phyloP scores from a whole-genome alignment of 2,329 filamentous ascomycete genomes.

The Aspergillus caelatus region DNA sequence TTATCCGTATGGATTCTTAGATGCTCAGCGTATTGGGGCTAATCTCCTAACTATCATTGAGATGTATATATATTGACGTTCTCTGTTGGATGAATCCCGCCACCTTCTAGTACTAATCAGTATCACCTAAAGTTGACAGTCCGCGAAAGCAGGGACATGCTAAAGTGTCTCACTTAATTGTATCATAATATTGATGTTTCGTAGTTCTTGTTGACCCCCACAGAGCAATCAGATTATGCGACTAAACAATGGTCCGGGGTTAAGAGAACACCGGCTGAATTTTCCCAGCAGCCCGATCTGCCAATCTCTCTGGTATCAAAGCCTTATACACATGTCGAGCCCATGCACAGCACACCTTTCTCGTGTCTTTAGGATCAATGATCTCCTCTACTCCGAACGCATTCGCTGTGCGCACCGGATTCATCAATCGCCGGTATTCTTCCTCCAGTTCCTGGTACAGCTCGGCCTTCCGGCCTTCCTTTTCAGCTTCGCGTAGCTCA shows the following conservation, averaged over 20 bases:
- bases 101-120: no score
- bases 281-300: conserved; percentile 44
- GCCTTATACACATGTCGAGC: conserved; percentile 57
- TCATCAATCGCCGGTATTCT: conserved; percentile 65
- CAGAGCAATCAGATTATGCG: neutral
- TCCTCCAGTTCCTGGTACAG: conserved; percentile 61
- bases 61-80: neutral
- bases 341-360: conserved; percentile 60
- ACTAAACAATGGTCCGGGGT: conserved; percentile 23
- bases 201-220: neutral
- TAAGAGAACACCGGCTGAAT: conserved; percentile 52
- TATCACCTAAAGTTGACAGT: no score
- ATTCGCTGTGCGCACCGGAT: conserved; percentile 66
- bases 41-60: neutral
- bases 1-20: neutral
- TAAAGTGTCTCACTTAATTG: neutral
- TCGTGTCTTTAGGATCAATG: conserved; percentile 63
- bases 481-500: conserved; percentile 60
- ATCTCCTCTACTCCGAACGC: conserved; percentile 67
- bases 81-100: neutral
- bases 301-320: conserved; percentile 54
- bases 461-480: conserved; percentile 52
- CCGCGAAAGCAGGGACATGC: neutral
- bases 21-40: neutral
- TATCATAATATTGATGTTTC: neutral